These are phyloP conservation scores for Fusarium tanahbumbuense DNA, from an alignment of 2,329 filamentous ascomycete genomes.

Conservation along the genomic window DNA sequence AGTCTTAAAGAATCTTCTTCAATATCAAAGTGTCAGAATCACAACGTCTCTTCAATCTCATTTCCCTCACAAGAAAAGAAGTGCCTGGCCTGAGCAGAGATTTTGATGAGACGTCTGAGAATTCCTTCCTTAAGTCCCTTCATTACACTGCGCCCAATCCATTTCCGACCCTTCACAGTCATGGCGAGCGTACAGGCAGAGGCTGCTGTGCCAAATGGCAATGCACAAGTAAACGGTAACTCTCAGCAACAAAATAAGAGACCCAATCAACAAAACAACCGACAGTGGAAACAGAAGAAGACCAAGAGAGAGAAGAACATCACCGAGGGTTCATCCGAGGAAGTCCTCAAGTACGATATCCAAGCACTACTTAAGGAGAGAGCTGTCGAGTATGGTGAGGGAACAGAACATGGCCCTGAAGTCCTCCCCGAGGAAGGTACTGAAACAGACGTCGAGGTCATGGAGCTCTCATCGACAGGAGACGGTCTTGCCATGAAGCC, in stretches of 20 bases:
- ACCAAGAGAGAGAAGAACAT: conserved; percentile 70
- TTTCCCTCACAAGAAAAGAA: not conserved
- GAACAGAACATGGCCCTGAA: conserved; percentile 48
- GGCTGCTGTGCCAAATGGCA: conserved; percentile 27
- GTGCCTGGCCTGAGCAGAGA: accelerated
- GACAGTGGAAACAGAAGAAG: conserved; percentile 59
- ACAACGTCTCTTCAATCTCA: not conserved
- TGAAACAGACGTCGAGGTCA: conserved; percentile 85
- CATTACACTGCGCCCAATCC: conserved; percentile 30
- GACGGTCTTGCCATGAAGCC: conserved; percentile 85
- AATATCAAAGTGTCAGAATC: conserved; percentile 5
- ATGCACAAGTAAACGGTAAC: conserved; percentile 24
- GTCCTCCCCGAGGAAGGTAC: conserved; percentile 73
- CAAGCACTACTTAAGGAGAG: conserved; percentile 63
- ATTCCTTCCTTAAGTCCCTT: conserved; percentile 24
- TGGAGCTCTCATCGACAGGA: conserved; percentile 88
- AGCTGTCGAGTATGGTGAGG: conserved; percentile 45
- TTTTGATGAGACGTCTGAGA: conserved; percentile 40
- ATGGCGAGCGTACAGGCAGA: conserved; percentile 42
- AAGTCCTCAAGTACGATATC: conserved; percentile 74
- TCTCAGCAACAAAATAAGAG: conserved; percentile 43
- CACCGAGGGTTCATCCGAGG: conserved; percentile 72
- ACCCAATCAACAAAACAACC: conserved; percentile 36
- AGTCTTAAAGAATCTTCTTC: conserved; percentile 14
- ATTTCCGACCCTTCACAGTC: conserved; percentile 36